A percentile compares a stretch with the other conserved stretches of the same genome.
Conservation (phyloP, 2,329 filamentous ascomycete genomes). For the Fusarium sp. region DNA sequence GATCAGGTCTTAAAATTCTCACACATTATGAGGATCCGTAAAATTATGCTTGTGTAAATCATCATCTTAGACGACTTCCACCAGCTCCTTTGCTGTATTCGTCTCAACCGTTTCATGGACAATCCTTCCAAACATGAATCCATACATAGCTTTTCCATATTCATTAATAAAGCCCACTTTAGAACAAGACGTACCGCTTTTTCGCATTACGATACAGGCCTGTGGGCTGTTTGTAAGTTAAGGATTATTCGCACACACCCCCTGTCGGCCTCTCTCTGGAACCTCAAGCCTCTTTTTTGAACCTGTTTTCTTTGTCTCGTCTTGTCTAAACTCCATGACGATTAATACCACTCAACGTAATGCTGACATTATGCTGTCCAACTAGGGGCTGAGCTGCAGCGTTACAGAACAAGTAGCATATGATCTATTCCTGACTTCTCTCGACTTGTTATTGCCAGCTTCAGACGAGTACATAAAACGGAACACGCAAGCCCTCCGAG, state of each 20-base stretch:
- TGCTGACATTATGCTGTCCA: conserved; percentile 36
- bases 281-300: conserved; percentile 15
- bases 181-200: conserved; percentile 8
- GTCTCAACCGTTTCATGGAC: not conserved
- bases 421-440: not conserved
- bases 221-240: conserved; percentile 5
- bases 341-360: conserved; percentile 16
- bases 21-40: conserved; percentile 13
- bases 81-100: not conserved
- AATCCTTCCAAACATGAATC: not conserved
- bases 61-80: conserved; percentile 20
- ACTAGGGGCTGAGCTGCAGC: conserved; percentile 35
- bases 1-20: conserved; percentile 35
- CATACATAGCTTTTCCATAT: conserved; percentile 3
- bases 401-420: conserved; percentile 11
- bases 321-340: conserved; percentile 21
- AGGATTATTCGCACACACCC: conserved; percentile 8
- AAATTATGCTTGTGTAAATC: conserved; percentile 32
- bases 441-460: conserved; percentile 4
- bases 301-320: conserved; percentile 9
- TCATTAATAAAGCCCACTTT: not conserved
- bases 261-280: conserved; percentile 31
- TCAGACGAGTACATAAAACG: not conserved
- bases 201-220: conserved; percentile 23
- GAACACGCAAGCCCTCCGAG: conserved; percentile 41